Base-by-base conservation (phyloP, 345 rosid genomes). In the Toxicodendron radicans region DNA sequence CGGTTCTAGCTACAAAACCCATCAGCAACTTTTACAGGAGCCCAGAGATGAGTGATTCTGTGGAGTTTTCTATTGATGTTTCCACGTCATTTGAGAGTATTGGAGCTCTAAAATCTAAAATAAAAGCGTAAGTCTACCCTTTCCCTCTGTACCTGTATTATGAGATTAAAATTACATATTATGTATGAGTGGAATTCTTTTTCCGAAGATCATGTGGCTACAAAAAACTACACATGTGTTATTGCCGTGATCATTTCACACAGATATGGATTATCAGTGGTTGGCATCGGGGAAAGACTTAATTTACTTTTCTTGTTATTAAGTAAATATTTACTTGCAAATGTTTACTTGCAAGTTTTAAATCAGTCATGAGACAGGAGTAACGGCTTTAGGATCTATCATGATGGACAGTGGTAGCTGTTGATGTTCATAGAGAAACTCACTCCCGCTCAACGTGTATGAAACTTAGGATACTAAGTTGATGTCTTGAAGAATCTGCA, bases 11-110 rank as follows among this genome's bases (percentile, higher is more conserved):
- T 27, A 83, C 85, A 0, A 87, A 89, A 79, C 88, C 92, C 5
- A 89, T 89, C 78, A 84, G 92, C 83, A 89, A 89, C 24, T 89
- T 79, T 79, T 87, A 87, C 65, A 87, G 97, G 62, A 90, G 97
- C 79, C 95, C 97, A 0, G 91, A 90, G 66, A 92, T 92, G 97
- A 80, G 90, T 24, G 95, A 92, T 72, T 80, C 85, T 10, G 83
- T 90, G 30, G 95, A 87, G 74, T 92, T 92, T 84, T 67, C 86
- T 3, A 75, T 92, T 20, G 82, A 87, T 20, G 61, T 92, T 32
- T 81, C 90, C 1, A 90, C 95, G 16, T 82, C 93, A 33, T 79
- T 84, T 10, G 92, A 90, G 7, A 87, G 80, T 51, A 89, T 90
- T 6, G 87, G 79, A 16, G 71, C 70, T 53, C 85, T 92, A 58